Evolutionary conservation across 2,329 filamentous ascomycete species (phyloP).

Genomic region (Pseudogymnoascus sp.): DNA sequence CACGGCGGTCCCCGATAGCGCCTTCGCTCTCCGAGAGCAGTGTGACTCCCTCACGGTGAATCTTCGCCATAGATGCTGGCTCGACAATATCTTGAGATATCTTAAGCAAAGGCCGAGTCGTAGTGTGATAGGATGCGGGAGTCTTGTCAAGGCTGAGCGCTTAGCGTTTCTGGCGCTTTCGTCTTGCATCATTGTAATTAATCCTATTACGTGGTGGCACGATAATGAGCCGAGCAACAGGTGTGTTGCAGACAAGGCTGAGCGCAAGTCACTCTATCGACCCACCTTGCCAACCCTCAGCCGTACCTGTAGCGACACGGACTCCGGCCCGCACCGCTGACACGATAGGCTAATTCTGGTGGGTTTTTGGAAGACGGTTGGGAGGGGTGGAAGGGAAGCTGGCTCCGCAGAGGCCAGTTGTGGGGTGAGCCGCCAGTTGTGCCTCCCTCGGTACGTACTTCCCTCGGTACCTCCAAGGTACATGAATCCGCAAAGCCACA

Average conservation of each 20-base stretch:
- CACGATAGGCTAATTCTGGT: neutral
- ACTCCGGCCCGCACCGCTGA: neutral
- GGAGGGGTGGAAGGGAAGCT: neutral
- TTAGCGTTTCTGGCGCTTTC: neutral
- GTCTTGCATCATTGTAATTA: neutral
- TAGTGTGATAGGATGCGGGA: neutral
- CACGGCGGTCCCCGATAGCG: neutral
- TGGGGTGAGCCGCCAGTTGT: neutral
- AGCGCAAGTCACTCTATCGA: neutral
- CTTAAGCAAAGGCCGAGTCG: neutral
- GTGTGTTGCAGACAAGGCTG: neutral
- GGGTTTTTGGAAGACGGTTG: neutral
- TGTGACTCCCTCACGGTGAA: neutral
- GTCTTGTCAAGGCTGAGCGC: neutral
- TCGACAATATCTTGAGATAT: neutral
- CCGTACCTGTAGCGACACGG: neutral
- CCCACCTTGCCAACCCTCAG: neutral
- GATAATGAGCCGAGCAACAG: neutral
- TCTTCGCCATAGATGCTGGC: neutral
- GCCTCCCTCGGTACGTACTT: neutral
- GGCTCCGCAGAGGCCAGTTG: neutral
- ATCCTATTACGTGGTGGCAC: neutral
- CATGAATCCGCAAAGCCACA: neutral
- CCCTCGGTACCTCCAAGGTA: neutral
- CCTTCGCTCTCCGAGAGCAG: neutral